Evolutionary conservation across 2,329 filamentous ascomycete species (phyloP), one percentile per base, ranked within the genome.

Genomic region (Emmonsia crescens): DNA sequence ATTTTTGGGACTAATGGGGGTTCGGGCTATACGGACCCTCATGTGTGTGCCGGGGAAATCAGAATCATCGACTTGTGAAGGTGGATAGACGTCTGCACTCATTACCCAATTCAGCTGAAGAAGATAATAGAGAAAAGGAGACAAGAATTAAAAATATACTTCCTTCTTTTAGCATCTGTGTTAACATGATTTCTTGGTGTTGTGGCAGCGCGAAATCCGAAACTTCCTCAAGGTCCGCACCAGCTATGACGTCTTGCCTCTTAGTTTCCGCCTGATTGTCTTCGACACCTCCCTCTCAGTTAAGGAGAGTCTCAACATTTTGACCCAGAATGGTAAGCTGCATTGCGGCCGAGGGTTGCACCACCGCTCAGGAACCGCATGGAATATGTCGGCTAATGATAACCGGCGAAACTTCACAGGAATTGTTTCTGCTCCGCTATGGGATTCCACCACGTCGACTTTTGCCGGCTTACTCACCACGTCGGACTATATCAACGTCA

Each of bases 401-500:
- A 24, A 57, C 48, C 49, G 42, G 56, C 56, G 33, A 57, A 64
- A 42, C 57, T 64, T 70, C 61, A 72, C 66, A 97, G 93, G 90
- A 71, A 99, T 99, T 73, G 94, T 99, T 61, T 99, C 94, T 36
- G 94, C 94, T 59, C 94, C 94, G 58, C 80, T 99, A 66, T 99
- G 94, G 94, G 92, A 99, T 75, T 96, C 93, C 31, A 88, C 89
- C 66, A 89, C 87, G 3, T 96, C 92, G 31, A 91, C 89, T 42
- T 99, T 97, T 75, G 94, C 93, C 48, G 94, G 94, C 46, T 84
- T 99, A 57, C 82, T 99, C 66, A 99, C 94, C 33, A 94, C 91
- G 65, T 96, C 91, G 64, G 94, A 99, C 77, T 99, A 94, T 75
- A 95, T 99, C 78, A 99, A 99, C 72, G 88, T 99, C 62, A 96